Evolutionary conservation across 768 basidiomycete species (phyloP), one percentile per base, ranked within the genome.

Genomic region (Leucosporidium yakuticum): DNA sequence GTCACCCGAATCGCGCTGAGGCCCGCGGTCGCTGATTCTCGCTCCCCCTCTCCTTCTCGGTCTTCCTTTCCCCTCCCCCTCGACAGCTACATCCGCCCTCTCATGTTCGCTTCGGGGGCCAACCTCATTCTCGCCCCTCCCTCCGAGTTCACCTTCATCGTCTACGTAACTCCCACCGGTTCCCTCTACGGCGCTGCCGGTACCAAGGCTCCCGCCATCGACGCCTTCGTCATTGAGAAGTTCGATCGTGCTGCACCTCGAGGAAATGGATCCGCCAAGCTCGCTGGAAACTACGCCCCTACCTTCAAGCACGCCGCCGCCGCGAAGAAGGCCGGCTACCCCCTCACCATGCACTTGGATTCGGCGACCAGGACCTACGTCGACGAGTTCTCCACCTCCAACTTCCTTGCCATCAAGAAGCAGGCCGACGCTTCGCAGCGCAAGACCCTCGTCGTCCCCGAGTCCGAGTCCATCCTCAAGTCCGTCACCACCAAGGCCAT

Each of bases 351-450:
- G n/a, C 76, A 75, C 64, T 58, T 74, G 57, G 73, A 71, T 55
- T 60, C 69, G 32, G 64, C 62, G 32, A 72, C 73, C 2, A 69
- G 70, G 34, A 68, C 69, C 27, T 54, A 57, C 44, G 63, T 76
- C 27, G 76, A 76, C 67, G 76, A 76, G 67, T 76, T 76, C 61
- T 74, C 73, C 15, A 76, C 76, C 8, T 69, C 69, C 23, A 76
- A 76, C 69, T 74, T 70, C 56, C 56, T 75, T 57, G 69, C 66
- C 48, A 64, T 76, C 59, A 59, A 59, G 50, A 69, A 64, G 56
- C 31, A 31, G 20, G 29, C 59, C 17, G 60, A 59, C 27, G 23
- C 36, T 5, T 63, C 65, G 20, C 60, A 32, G 20, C 67, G 31
- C 29, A 68, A 69, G 23, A 73, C 68, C 15, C 68, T 76, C 62